phyloP scores from a whole-genome alignment of 208 protist species.

The Wallacemonas collosoma region DNA sequence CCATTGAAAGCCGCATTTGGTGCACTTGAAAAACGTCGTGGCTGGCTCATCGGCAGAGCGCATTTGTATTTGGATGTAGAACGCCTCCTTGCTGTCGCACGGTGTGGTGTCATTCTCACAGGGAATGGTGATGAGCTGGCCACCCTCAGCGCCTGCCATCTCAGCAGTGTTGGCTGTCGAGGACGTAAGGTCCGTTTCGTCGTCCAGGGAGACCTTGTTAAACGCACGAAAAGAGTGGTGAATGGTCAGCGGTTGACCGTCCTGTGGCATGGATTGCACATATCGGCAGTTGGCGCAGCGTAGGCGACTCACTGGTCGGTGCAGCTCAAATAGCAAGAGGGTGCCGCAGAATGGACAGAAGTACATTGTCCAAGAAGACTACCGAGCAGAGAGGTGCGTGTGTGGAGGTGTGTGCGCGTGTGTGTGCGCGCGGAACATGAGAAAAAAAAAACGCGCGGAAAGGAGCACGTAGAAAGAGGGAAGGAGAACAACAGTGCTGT shows the following conservation, averaged over 20 bases:
- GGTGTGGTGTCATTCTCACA: constrained; percentile 77
- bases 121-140: constrained; percentile 80
- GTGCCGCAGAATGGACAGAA: constrained; percentile 92
- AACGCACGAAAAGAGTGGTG: constrained; percentile 57
- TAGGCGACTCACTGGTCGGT: constrained; percentile 43
- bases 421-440: too few species aligned
- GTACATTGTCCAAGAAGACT: constrained; percentile 52
- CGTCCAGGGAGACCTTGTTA: constrained; percentile 56
- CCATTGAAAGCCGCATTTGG: constrained; percentile 95
- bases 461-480: too few species aligned
- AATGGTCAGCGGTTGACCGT: constrained; percentile 42
- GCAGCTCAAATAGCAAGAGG: constrained; percentile 63
- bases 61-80: constrained; percentile 97
- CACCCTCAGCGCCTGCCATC: constrained; percentile 50
- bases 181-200: not conserved
- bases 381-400: too few species aligned
- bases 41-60: constrained; percentile 98
- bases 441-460: too few species aligned
- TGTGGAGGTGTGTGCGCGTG: too few species aligned
- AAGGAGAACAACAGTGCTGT: too few species aligned
- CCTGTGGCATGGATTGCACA: constrained; percentile 38
- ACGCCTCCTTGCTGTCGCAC: constrained; percentile 89
- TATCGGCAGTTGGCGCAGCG: constrained; percentile 80
- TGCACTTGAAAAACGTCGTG: constrained; percentile 97
- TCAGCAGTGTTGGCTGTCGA: constrained; percentile 1